phyloP scores from a whole-genome alignment of 164 flowering plant genomes.

The Pachysandra terminalis region DNA sequence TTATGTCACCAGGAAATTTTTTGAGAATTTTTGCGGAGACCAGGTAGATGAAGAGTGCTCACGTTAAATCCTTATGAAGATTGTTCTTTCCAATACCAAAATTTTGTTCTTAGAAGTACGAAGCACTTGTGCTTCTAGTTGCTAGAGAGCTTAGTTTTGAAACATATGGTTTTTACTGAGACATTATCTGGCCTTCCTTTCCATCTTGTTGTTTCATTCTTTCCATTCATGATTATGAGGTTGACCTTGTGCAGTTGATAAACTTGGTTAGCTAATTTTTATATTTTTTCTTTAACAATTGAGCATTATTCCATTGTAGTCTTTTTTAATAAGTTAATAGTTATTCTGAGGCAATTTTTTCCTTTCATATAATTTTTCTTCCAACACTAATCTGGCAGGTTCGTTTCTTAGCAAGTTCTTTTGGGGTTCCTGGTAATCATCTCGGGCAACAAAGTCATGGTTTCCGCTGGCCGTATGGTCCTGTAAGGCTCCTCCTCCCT shows the following conservation, averaged over 20 bases:
- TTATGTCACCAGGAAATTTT: constrained; percentile 73
- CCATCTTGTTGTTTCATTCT: no score
- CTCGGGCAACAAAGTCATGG: constrained; percentile 99
- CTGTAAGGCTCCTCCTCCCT: constrained; percentile 51
- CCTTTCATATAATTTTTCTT: no score
- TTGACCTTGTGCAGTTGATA: no score
- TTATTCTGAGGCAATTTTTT: background rate
- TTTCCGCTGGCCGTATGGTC: constrained; percentile 99
- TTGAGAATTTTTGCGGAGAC: constrained; percentile 92
- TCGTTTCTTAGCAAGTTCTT: constrained; percentile 93
- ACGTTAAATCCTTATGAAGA: background rate
- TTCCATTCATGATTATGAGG: no score
- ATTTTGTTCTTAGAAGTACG: no score
- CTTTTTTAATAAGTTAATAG: background rate
- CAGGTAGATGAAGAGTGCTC: constrained; percentile 49
- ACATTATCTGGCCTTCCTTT: background rate
- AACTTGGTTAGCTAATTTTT: no score
- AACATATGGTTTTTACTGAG: background rate
- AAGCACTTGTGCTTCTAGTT: no score
- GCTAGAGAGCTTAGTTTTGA: no score
- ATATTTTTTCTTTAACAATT: background rate
- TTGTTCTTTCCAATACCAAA: background rate
- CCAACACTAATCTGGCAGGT: constrained; percentile 52
- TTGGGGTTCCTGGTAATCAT: constrained; percentile 96
- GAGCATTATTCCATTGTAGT: background rate